phyloP scores from a whole-genome alignment of 1,284 basidiomycete genomes.

The Cutaneotrichosporon sp. region DNA sequence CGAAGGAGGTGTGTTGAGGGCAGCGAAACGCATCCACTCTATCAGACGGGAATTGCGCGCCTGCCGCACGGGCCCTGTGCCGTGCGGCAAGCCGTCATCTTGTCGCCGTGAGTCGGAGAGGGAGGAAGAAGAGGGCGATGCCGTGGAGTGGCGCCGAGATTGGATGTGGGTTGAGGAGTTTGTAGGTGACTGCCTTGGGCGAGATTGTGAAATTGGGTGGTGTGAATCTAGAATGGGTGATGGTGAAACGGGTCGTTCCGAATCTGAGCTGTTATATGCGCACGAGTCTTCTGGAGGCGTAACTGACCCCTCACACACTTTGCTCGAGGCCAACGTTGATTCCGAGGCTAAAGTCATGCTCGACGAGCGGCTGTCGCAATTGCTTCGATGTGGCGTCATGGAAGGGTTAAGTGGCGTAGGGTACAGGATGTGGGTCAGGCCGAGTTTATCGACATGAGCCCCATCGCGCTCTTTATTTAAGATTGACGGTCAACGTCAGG shows the following conservation, averaged over 20 bases:
- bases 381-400: background rate
- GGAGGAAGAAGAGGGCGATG: background rate
- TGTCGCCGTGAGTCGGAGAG: background rate
- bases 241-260: background rate
- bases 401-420: background rate
- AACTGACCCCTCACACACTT: too few species aligned
- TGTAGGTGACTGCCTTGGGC: too few species aligned
- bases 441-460: background rate
- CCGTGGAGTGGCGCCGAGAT: background rate
- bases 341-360: background rate
- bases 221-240: too few species aligned
- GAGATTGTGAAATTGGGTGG: too few species aligned
- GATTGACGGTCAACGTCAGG: too few species aligned
- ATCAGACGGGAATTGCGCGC: background rate
- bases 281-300: too few species aligned
- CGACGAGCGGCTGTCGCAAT: background rate
- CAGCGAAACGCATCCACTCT: background rate
- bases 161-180: too few species aligned
- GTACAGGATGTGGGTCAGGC: background rate
- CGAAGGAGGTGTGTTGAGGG: slow-evolving; percentile 23
- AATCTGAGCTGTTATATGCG: background rate
- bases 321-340: background rate
- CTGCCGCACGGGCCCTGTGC: background rate
- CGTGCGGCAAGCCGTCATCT: background rate
- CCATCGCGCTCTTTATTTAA: background rate